Evolutionary conservation across 1,139 yeast species (phyloP), one percentile per base, ranked within the genome.

Genomic region (Sugiyamaella sp.): DNA sequence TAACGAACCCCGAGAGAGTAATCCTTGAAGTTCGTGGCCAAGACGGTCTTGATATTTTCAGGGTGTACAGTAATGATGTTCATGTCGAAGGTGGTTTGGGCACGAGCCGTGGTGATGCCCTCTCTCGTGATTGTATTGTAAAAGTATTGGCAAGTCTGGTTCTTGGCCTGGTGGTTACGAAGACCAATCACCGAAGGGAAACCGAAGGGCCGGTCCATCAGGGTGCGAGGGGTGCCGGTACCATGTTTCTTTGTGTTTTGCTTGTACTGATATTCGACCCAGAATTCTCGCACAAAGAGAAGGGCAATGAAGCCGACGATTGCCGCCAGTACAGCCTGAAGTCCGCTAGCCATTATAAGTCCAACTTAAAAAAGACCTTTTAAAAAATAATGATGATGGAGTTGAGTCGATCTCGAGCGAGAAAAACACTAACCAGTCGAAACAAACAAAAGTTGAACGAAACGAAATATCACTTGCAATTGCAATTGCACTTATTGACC

Each of bases 1-100:
- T 77, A 77, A 60, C 85, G 74, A 1, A 65, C 60, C 1, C 83
- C 84, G 51, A 80, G 71, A n/a, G 73, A 72, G 66, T 77, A 80
- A 55, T 80, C 82, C 53, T 70, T 69, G 60, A 79, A 80, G 57
- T 79, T 60, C 16, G 73, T 68, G 1, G 74, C 69, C 46, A 71
- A 58, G 1, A 71, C 35, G 1, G 71, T 63, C 59, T 68, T 66
- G 54, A 71, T 48, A 58, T 66, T 74, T 58, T 75, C 81, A 1
- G 89, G 86, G 56, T 77, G 79, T 38, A 69, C 60, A 35, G 80
- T 79, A 52, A 74, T 66, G 27, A 69, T 35, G 37, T 37, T 37
- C 35, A 50, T 38, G 29, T 44, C 53, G 45, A 43, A 43, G 14
- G 49, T 33, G 10, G 45, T 45, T 20, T 50, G 53, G 14, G 14